Evolutionary conservation across 768 basidiomycete species (phyloP).

Genomic region (Leccinum obscurum): DNA sequence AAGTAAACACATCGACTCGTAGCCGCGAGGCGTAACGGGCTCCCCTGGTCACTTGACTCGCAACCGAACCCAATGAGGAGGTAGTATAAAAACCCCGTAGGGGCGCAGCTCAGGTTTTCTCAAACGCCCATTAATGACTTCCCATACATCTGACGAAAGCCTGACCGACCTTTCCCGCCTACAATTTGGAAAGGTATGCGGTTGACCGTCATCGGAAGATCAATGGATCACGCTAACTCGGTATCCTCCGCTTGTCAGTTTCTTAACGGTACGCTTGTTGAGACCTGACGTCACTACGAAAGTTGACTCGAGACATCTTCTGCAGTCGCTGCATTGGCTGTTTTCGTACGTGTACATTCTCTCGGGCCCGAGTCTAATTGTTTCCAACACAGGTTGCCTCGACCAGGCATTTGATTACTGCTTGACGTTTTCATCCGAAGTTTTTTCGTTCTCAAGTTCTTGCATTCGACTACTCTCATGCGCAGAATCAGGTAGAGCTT

Average conservation of each 20-base stretch:
- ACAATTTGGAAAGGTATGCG: conserved; percentile 25
- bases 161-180: conserved; percentile 16
- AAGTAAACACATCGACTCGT: no score
- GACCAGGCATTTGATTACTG: conserved; percentile 24
- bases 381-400: background rate
- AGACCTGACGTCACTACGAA: background rate
- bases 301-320: background rate
- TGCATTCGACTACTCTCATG: background rate
- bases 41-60: no score
- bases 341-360: conserved; percentile 12
- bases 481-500: conserved; percentile 15
- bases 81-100: no score
- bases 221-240: background rate
- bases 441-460: background rate
- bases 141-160: background rate
- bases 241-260: conserved; percentile 2
- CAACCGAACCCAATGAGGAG: no score
- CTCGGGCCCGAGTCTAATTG: background rate
- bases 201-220: background rate
- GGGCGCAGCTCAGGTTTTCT: background rate
- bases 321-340: conserved; percentile 23
- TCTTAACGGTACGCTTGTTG: conserved; percentile 19
- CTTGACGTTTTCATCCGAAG: conserved; percentile 24
- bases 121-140: conserved; percentile 7
- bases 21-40: no score